Evolutionary conservation across 768 basidiomycete genomes (phyloP), one percentile per base, ranked within the genome.

Genomic region (Podaxis sp.): DNA sequence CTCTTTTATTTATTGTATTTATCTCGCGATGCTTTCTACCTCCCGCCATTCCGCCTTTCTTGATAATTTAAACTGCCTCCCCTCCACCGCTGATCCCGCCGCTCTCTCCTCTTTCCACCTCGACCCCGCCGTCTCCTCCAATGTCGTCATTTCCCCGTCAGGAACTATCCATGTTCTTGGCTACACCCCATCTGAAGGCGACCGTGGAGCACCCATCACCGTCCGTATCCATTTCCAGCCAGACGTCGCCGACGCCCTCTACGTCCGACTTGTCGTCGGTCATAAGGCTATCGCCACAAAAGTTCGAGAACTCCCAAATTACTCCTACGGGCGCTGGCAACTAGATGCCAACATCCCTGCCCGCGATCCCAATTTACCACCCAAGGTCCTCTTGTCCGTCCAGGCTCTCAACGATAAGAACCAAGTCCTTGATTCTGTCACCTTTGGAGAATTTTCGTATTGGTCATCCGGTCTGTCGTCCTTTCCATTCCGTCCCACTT

Each of bases 221-320:
- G 86, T 90, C 66, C 80, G 82, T 66, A 82, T 88, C 60, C 82
- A 84, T 66, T 87, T 89, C 73, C 78, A 77, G 66, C 80, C 79
- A 64, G 77, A 77, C 13, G 74, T 75, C 33, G 77, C 81, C 10
- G 83, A 84, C 59, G 73, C 80, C 5, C 80, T 90, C 40, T 86
- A 82, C 63, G 83, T 93, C 24, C 86, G 93, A 56, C 84, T 95
- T 66, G 85, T 93, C 67, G 79, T 95, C 66, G 92, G 88, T 33
- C 73, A 79, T 63, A 86, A 83, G 65, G 84, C 91, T 2, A 81
- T 94, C 26, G 78, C 79, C 37, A 94, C 93, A 0, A 81, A 81
- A 12, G 88, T 94, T 30, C 78, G 79, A 49, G 81, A 84, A 67
- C 69, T 88, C 0, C 76, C 78, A n/a, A 69, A 76, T 12, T 70